Evolutionary conservation across 768 basidiomycete species (phyloP).

Genomic region (Pisolithus microcarpus): DNA sequence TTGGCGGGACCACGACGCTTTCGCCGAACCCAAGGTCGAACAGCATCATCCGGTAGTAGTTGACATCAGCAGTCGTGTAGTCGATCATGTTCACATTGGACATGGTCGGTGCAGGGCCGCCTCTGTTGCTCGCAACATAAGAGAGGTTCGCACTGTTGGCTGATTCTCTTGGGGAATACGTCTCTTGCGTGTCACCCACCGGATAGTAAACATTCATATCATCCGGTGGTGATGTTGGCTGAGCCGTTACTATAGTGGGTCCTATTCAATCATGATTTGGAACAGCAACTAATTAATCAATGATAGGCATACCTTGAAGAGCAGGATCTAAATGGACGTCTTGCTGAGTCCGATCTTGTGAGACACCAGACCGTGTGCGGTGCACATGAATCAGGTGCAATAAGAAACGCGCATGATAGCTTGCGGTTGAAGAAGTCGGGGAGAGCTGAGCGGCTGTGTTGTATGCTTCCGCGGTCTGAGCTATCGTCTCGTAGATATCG

Average conservation of each 20-base stretch:
- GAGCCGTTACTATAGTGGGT: constrained; percentile 15
- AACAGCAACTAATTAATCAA: constrained; percentile 1
- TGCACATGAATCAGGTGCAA: constrained; percentile 60
- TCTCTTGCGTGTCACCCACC: constrained; percentile 13
- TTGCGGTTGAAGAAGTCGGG: constrained; percentile 57
- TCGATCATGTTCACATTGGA: constrained; percentile 26
- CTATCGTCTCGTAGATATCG: constrained; percentile 60
- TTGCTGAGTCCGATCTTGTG: constrained; percentile 32
- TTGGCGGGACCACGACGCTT: constrained; percentile 16
- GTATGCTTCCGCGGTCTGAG: constrained; percentile 71
- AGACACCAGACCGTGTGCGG: constrained; percentile 39
- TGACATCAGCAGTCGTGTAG: constrained; percentile 45
- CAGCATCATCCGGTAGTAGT: constrained; percentile 73
- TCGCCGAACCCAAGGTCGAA: constrained; percentile 64
- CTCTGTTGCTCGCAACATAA: constrained; percentile 11
- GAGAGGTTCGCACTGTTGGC: constrained; percentile 8
- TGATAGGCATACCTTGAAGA: constrained; percentile 38
- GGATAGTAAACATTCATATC: constrained; percentile 13
- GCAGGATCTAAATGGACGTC: constrained; percentile 48
- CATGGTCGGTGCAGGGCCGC: constrained; percentile 18
- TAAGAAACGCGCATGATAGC: constrained; percentile 75
- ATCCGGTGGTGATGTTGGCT: constrained; percentile 20
- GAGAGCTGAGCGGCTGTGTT: constrained; percentile 60
- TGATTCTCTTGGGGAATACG: constrained; percentile 6
- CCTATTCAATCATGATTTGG: constrained; percentile 13